Base-by-base conservation (phyloP, 2,329 filamentous ascomycete species). In the Pyrenophora graminea region DNA sequence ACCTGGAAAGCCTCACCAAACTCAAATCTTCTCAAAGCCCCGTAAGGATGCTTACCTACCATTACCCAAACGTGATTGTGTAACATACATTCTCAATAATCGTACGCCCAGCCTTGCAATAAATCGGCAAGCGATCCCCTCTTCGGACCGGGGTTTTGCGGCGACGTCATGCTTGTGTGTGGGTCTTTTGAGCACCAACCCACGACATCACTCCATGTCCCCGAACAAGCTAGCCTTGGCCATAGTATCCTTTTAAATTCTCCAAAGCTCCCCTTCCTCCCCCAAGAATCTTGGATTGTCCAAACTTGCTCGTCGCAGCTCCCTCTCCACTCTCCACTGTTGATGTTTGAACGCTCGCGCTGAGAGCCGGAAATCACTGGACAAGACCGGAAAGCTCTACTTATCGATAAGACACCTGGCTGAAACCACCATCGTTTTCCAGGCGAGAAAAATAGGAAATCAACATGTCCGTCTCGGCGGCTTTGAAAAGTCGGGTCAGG, bases 401-500 rank as follows among this genome's bases (percentile, higher is more conserved):
- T 15, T 15, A 53, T 58, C 55, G 55, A 55, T 58, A 58, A 55
- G 51, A 34, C 27, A 15, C 15, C 21, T 19, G 5, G 17, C 36
- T n/a, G 4, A 21, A 7, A 45, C 39, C 36, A 19, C 23, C 3
- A 33, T 37, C 39, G 27, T 25, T 18, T 32, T 36, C 18, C 10
- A 37, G 25, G 17, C 13, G 25, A 37, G 17, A 5, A 43, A 36
- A 23, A 9, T 23, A 12, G 6, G 19, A 36, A 40, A 2, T 7
- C 42, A 59, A 34, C 8, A 68, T 81, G 77, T 75, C 78, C 53
- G 87, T 86, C 57, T 90, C 89, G 41, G 87, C 87, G 44, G 83
- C 90, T 52, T 80, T 96, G 68, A 89, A 86, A 78, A 84, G 86
- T 67, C 87, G 91, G 63, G 81, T 94, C 56, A 80, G 86, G 63